Base-by-base conservation (phyloP, 441 rosid species). In the Pelargonium fulgidum region DNA sequence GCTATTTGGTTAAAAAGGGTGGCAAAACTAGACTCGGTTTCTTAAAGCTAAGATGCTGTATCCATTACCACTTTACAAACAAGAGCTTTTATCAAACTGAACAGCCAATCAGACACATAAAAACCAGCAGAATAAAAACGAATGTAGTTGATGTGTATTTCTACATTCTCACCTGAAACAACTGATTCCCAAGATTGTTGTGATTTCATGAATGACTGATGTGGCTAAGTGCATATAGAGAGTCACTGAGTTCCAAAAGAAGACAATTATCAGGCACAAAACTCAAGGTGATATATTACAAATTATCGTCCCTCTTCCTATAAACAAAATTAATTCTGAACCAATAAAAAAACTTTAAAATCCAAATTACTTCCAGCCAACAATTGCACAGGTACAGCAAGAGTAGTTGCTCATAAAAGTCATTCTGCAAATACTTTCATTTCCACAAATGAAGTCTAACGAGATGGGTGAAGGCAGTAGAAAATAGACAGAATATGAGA, bases 121-220 rank as follows among this genome's bases (percentile, higher is more conserved):
- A n/a, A 62, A 62, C 61, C 20, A 54, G 16, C 9, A 42, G 62
- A 33, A 5, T 4, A 70, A 70, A 29, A 14, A 45, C 7, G 33
- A 12, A 11, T n/a, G 36, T 12, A 7, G 67, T 17, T 47, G 3
- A 61, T n/a, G 44, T 41, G 63, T 69, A 66, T 48, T 19, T 67
- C 36, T 64, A 70, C 12, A 67, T 33, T 19, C 78, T 85, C 68
- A 94, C 99, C 98, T 94, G 97, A 94, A 94, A 88, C 97, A 94
- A 83, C 75, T 73, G 70, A 94, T 94, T 72, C 99, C 99, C 85
- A 94, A 79, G 62, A 98, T 95, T 0, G 81, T 70, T 2, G 99
- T 94, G 79, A 94, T 94, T 73, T 94, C 98, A 75, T 92, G 89
- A 76, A 90, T 84, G 72, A 94, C 98, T 8, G 98, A 89, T 42